Evolutionary conservation across 2,329 filamentous ascomycete genomes (phyloP).

Genomic region (Calonectria ilicicola): DNA sequence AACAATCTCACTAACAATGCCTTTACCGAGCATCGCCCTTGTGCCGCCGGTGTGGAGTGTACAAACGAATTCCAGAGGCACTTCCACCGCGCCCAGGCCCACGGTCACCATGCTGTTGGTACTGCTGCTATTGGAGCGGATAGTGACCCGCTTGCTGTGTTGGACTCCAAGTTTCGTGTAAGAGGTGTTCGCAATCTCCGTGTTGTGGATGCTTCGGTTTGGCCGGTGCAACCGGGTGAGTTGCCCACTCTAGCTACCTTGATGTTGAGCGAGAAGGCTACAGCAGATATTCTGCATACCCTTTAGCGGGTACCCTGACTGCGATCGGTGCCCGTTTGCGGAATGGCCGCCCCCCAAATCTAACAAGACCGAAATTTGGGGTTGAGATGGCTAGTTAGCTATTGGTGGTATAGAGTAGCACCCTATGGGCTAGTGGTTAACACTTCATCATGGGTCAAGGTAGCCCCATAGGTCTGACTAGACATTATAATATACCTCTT

Average conservation of each 20-base stretch:
- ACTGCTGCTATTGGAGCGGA: conserved; percentile 49
- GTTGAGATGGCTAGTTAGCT: too few relatives aligned
- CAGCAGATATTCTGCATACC: conserved; percentile 43
- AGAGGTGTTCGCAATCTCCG: conserved; percentile 57
- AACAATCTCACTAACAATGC: conserved; percentile 33
- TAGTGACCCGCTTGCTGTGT: conserved; percentile 52
- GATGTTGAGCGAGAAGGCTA: conserved; percentile 50
- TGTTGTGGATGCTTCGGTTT: conserved; percentile 60
- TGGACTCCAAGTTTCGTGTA: conserved; percentile 63
- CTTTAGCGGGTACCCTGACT: too few relatives aligned
- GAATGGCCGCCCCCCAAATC: too few relatives aligned
- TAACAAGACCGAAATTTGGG: too few relatives aligned
- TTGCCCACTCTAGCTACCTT: conserved; percentile 48
- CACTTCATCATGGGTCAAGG: too few relatives aligned
- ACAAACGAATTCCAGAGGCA: conserved; percentile 30
- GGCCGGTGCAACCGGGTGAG: conserved; percentile 51
- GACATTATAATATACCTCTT: too few relatives aligned
- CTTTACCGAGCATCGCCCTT: conserved; percentile 11
- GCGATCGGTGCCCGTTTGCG: too few relatives aligned
- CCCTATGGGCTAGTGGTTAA: too few relatives aligned
- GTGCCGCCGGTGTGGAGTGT: neutral
- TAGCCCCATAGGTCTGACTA: too few relatives aligned
- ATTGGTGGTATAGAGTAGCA: too few relatives aligned
- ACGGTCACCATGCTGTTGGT: conserved; percentile 49
- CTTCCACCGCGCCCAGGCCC: conserved; percentile 47